Evolutionary conservation across 371 early-diverging fungal genomes (phyloP), one percentile per base, ranked within the genome.

Genomic region (Actinomortierella ambigua): DNA sequence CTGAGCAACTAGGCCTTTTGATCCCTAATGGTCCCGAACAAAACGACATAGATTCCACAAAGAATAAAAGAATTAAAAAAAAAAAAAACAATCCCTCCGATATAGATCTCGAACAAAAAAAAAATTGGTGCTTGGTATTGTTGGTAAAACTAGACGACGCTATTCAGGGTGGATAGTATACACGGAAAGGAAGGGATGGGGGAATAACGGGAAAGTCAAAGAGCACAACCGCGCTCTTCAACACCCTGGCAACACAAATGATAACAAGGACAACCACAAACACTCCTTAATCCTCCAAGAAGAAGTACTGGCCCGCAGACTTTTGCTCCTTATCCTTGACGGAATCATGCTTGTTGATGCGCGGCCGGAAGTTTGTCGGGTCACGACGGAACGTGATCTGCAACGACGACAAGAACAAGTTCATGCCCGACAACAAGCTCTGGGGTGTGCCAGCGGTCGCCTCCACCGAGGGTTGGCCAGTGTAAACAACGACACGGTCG

Each of bases 301-400:
- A 96, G 84, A 97, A 98, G 76, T 91, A 98, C 81, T 96, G 94
- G 63, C 95, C 95, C 54, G 82, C 79, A 46, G 89, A 77, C 89
- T 99, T 99, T 83, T 99, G 99, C 75, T 99, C 99, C 82, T 91
- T 93, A 81, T 99, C 99, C 87, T 97, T 96, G 53, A 93, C 88
- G 50, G 98, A 98, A 55, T 97, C 95, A 41, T 83, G 63, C 89
- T 98, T 99, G 93, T 99, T 99, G 83, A 99, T 98, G 78, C 99
- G 87, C 39, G 99, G 99, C 63, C 99, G 90, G 89, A 82, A 97
- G 88, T 99, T 99, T 70, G 93, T 91, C 34, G 98, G 96, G 81
- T 99, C 99, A 77, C 99, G 92, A 79, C 99, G 93, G 95, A 99
- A 99, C 15, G 99, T 99, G 69, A 99, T 96, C 78, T 98, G 87